phyloP scores from a whole-genome alignment of 2,329 filamentous ascomycete genomes.

The Fusarium veterinarium region DNA sequence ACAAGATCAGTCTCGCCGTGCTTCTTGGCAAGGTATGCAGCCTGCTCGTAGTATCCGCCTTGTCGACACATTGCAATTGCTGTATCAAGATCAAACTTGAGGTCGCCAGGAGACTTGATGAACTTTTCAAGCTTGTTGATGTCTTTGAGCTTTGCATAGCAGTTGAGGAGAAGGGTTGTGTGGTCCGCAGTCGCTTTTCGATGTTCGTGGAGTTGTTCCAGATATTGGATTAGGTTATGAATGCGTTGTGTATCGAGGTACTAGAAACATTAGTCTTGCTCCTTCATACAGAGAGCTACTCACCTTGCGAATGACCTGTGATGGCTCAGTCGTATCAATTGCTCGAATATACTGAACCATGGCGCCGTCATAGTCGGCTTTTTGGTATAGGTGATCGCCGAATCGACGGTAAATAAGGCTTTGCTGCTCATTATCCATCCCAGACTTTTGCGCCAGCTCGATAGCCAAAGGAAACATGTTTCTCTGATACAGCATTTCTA shows the following conservation, averaged over 20 bases:
- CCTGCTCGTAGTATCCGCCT: conserved; percentile 96
- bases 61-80: conserved; percentile 98
- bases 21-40: conserved; percentile 92
- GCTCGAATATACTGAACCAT: conserved; percentile 98
- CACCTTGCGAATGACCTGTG: conserved; percentile 93
- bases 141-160: conserved; percentile 97
- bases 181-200: conserved; percentile 94
- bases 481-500: conserved; percentile 93
- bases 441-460: conserved; percentile 89
- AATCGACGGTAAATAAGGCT: conserved; percentile 94
- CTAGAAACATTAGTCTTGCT: conserved; percentile 57
- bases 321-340: conserved; percentile 95
- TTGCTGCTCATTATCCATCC: conserved; percentile 82
- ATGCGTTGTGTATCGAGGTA: conserved; percentile 98
- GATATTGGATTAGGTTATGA: conserved; percentile 95
- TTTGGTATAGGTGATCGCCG: conserved; percentile 93
- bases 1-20: conserved; percentile 94
- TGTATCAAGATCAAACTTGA: conserved; percentile 97
- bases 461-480: conserved; percentile 94
- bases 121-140: conserved; percentile 96
- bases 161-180: conserved; percentile 93
- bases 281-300: background rate
- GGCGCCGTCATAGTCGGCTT: conserved; percentile 95
- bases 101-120: conserved; percentile 92
- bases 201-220: conserved; percentile 95